Percentiles rank a stretch among this genome's conserved stretches.
phyloP scores from a whole-genome alignment of 495 filamentous ascomycete genomes.

The Clavariopsis aquatica region DNA sequence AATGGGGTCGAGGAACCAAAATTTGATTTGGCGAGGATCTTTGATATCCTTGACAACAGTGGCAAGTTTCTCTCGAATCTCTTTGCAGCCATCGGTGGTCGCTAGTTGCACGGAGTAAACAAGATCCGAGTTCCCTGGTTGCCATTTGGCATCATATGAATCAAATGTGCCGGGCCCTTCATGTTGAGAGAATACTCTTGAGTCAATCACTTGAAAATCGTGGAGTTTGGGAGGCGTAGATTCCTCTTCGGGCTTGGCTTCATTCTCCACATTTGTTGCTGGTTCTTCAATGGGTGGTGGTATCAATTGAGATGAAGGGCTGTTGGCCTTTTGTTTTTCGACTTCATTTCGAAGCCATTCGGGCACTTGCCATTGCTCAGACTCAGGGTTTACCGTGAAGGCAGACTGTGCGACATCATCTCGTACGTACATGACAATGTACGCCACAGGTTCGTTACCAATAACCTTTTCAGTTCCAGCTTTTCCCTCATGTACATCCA shows the following conservation, averaged over 20 bases:
- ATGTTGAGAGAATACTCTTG: constrained; percentile 33
- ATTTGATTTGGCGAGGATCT: constrained; percentile 39
- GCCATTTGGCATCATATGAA: constrained; percentile 34
- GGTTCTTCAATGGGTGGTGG: constrained; percentile 13
- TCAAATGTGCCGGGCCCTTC: constrained; percentile 39
- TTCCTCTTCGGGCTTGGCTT: constrained; percentile 15
- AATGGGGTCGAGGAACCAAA: constrained; percentile 39
- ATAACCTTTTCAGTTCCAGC: constrained; percentile 43
- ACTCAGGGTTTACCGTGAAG: constrained; percentile 11
- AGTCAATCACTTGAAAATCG: constrained; percentile 40
- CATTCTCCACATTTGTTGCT: constrained; percentile 4
- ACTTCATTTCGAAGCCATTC: constrained; percentile 36
- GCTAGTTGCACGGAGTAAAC: constrained; percentile 26
- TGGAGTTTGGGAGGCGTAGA: constrained; percentile 5
- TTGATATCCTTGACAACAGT: constrained; percentile 31
- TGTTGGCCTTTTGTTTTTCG: constrained; percentile 16
- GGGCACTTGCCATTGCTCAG: constrained; percentile 37
- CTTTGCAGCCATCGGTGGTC: constrained; percentile 22
- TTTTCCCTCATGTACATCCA: constrained; percentile 56
- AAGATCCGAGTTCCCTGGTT: constrained; percentile 13
- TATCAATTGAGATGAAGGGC: neutral
- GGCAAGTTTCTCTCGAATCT: constrained; percentile 36
- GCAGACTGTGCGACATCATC: constrained; percentile 49
- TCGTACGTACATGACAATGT: constrained; percentile 62
- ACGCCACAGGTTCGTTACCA: constrained; percentile 58